These are phyloP conservation scores for Balakata baccata DNA, from an alignment of 345 rosid species.

Conservation along the genomic window DNA sequence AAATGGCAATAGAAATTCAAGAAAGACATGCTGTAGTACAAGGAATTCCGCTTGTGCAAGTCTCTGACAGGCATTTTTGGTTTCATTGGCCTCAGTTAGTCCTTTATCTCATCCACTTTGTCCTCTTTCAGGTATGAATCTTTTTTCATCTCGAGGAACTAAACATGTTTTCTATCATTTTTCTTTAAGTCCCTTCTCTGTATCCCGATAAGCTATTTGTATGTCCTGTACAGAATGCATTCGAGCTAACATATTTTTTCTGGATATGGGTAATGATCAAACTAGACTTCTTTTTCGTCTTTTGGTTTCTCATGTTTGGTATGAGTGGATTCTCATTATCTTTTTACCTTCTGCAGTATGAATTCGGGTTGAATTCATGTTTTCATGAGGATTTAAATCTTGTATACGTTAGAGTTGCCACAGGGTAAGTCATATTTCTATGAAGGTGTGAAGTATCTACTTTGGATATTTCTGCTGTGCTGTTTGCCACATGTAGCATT, in stretches of 20 bases:
- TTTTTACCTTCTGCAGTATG: conserved; percentile 55
- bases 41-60: conserved; percentile 94
- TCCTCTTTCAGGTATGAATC: conserved; percentile 72
- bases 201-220: conserved; percentile 19
- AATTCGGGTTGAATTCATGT: conserved; percentile 82
- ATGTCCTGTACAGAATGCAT: conserved; percentile 63
- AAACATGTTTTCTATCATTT: no score
- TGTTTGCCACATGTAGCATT: no score
- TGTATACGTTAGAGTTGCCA: conserved; percentile 40
- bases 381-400: conserved; percentile 54
- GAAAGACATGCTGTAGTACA: conserved; percentile 87
- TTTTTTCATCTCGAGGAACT: no score
- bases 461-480: no score
- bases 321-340: not conserved
- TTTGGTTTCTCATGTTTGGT: no score
- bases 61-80: conserved; percentile 85
- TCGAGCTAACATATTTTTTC: conserved; percentile 89
- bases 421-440: conserved; percentile 54
- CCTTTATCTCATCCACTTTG: conserved; percentile 79
- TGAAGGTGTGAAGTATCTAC: no score
- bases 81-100: conserved; percentile 68
- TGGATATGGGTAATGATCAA: conserved; percentile 75
- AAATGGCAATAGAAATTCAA: conserved; percentile 86
- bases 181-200: not conserved
- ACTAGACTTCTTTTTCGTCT: not conserved